Conservation (phyloP, 352 stramenopile genomes). For the Phytophthora agathidicida region DNA sequence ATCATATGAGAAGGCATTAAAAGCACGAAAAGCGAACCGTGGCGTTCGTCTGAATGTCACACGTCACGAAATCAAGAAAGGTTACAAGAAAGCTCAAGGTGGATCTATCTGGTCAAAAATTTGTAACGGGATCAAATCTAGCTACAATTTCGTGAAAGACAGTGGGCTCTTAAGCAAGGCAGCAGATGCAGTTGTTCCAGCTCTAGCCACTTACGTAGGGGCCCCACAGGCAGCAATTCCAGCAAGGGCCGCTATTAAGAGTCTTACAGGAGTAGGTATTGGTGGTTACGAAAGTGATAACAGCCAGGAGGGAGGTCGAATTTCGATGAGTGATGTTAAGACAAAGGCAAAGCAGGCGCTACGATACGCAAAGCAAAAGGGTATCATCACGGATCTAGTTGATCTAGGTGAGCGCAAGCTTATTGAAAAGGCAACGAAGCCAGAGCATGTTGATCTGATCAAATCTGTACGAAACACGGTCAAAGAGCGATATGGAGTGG, state of each 20-base stretch:
- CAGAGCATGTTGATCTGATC: too few species aligned
- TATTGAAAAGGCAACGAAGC: too few species aligned
- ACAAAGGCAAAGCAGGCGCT: too few species aligned
- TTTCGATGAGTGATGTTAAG: too few species aligned
- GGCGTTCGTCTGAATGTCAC: too few species aligned
- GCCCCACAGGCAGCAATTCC: constrained; percentile 1
- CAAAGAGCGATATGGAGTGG: too few species aligned
- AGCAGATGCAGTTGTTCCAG: background rate
- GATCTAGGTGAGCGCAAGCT: too few species aligned
- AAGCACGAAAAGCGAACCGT: background rate
- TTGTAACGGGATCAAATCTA: background rate
- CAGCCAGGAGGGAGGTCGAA: too few species aligned
- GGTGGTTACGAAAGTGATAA: too few species aligned
- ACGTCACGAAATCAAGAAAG: background rate
- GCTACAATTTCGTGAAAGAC: background rate
- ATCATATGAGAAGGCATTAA: background rate
- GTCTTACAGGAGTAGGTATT: background rate
- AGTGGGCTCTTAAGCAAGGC: background rate
- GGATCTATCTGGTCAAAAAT: background rate
- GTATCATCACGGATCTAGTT: too few species aligned
- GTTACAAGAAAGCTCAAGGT: background rate
- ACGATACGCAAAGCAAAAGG: too few species aligned
- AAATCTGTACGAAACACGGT: too few species aligned
- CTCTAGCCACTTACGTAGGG: background rate
- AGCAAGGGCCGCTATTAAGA: background rate